Conservation (phyloP, 1,284 basidiomycete genomes). For the Cutaneotrichosporon mucoides region DNA sequence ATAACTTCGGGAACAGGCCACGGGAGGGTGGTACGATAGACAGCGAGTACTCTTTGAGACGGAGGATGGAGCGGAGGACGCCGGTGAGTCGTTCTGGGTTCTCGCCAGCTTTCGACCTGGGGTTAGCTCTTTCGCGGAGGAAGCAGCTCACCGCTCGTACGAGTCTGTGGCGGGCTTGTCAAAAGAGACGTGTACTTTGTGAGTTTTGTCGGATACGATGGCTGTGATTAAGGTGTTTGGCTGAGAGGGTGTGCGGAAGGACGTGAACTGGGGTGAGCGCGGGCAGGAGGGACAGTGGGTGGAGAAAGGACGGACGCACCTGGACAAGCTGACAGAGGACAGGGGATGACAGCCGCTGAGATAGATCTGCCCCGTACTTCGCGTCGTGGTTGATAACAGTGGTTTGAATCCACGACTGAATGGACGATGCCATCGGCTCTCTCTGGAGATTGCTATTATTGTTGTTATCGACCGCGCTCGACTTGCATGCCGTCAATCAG, state of each 20-base stretch:
- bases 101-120: slow-evolving; percentile 21
- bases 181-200: slow-evolving; percentile 26
- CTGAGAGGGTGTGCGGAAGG: slow-evolving; percentile 10
- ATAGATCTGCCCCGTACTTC: slow-evolving; percentile 28
- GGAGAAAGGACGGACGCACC: slow-evolving; percentile 10
- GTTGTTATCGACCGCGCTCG: not conserved
- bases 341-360: slow-evolving; percentile 5
- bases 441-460: too few species aligned
- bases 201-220: slow-evolving; percentile 25
- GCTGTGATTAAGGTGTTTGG: slow-evolving; percentile 18
- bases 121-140: too few species aligned
- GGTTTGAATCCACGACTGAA: slow-evolving; percentile 26
- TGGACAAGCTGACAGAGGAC: slow-evolving; percentile 26
- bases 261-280: slow-evolving; percentile 22
- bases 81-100: slow-evolving; percentile 24
- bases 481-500: not conserved
- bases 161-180: slow-evolving; percentile 25
- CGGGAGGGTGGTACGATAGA: not conserved
- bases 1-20: not conserved
- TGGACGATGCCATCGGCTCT: slow-evolving; percentile 2
- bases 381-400: slow-evolving; percentile 27
- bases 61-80: slow-evolving; percentile 25
- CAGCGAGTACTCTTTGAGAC: slow-evolving; percentile 20
- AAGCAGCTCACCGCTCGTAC: slow-evolving; percentile 26
- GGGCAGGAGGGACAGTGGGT: too few species aligned